A percentile compares a stretch with the other conserved stretches of the same genome.
Evolutionary conservation across 345 rosid genomes (phyloP).

Genomic region (Sonneratia caseolaris): DNA sequence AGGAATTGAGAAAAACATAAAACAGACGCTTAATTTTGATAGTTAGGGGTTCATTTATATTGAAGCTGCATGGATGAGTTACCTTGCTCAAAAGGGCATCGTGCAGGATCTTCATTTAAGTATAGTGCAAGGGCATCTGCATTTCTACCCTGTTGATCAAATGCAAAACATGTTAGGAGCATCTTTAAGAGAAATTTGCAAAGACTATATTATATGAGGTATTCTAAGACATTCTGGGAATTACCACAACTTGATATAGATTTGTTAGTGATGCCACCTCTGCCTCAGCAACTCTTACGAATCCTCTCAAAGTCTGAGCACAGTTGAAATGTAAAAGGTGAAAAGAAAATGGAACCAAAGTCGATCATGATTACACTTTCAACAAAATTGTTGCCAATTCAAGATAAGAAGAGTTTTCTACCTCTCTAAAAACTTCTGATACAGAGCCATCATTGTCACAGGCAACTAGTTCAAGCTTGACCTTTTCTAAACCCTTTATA

Average conservation of each 20-base stretch:
- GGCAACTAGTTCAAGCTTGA: slow-evolving; percentile 75
- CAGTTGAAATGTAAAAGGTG: neutral
- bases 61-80: slow-evolving; percentile 11
- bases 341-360: slow-evolving; percentile 1
- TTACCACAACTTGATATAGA: slow-evolving; percentile 86
- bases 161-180: slow-evolving; percentile 1
- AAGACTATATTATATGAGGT: neutral
- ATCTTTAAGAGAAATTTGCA: neutral
- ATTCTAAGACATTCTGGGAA: slow-evolving; percentile 10
- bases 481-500: slow-evolving; percentile 86
- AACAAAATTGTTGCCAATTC: neutral
- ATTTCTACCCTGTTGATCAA: slow-evolving; percentile 73
- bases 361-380: neutral
- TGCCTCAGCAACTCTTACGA: slow-evolving; percentile 61
- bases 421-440: slow-evolving; percentile 80
- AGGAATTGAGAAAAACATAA: neutral
- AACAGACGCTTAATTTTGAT: neutral
- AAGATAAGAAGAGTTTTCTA: neutral
- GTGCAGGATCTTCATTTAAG: slow-evolving; percentile 95
- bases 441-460: slow-evolving; percentile 95
- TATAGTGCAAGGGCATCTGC: slow-evolving; percentile 95
- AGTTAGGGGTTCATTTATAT: neutral
- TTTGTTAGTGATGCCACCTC: slow-evolving; percentile 74
- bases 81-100: slow-evolving; percentile 99
- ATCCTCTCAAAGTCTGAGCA: slow-evolving; percentile 64